A percentile compares a stretch with the other conserved stretches of the same genome.
Conservation (phyloP, 2,329 filamentous ascomycete species). For the Xylariaceae sp. region DNA sequence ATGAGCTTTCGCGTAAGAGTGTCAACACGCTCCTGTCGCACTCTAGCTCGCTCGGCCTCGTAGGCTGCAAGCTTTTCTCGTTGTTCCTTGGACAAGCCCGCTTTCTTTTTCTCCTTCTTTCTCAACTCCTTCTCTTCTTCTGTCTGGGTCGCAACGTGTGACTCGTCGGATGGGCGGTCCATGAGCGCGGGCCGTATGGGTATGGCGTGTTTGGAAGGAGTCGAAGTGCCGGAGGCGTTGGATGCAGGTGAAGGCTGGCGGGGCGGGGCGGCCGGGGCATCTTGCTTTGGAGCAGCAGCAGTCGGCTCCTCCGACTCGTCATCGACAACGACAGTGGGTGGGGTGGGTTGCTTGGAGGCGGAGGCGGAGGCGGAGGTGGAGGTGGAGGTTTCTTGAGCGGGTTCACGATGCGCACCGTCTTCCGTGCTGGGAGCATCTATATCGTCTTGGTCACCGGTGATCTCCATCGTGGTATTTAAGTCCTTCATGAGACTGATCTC, state of each 20-base stretch:
- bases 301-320: conserved; percentile 27
- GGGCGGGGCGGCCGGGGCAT: conserved; percentile 27
- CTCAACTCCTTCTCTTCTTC: conserved; percentile 70
- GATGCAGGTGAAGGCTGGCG: conserved; percentile 39
- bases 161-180: conserved; percentile 75
- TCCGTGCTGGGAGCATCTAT: conserved; percentile 53
- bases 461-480: conserved; percentile 96
- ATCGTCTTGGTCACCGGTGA: conserved; percentile 64
- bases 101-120: conserved; percentile 80
- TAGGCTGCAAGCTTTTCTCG: conserved; percentile 84
- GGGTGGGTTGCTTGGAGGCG: conserved; percentile 3
- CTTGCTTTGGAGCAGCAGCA: conserved; percentile 31
- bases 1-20: conserved; percentile 78
- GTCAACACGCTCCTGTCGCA: conserved; percentile 85
- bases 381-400: conserved; percentile 37
- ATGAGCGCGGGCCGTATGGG: conserved; percentile 80
- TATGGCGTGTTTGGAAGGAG: conserved; percentile 46
- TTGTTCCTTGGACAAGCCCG: conserved; percentile 81
- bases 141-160: conserved; percentile 60
- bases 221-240: conserved; percentile 35
- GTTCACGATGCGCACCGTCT: conserved; percentile 49
- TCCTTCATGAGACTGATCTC: conserved; percentile 99
- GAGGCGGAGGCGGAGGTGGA: conserved; percentile 9
- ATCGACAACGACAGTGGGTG: conserved; percentile 26
- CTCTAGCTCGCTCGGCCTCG: conserved; percentile 74